Percentiles rank a stretch among this genome's conserved stretches.
phyloP scores from a whole-genome alignment of 2,329 filamentous ascomycete species.

The Verruconis gallopava region DNA sequence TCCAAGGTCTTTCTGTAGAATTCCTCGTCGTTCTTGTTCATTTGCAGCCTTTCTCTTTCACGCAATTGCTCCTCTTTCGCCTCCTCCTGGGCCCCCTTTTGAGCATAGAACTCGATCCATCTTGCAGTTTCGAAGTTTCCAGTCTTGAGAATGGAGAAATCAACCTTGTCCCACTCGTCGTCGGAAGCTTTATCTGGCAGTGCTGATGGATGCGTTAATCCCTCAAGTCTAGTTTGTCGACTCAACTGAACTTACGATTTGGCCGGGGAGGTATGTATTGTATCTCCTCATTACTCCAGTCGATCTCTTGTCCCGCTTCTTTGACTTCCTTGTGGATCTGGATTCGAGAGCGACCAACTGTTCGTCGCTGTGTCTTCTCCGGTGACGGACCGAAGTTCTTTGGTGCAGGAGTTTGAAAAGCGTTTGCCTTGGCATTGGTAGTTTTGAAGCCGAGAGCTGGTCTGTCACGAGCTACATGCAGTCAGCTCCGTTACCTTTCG shows the following conservation, averaged over 20 bases:
- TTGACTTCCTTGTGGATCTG: conserved; percentile 35
- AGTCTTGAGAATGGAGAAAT: not conserved
- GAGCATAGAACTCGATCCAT: not conserved
- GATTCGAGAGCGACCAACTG: conserved; percentile 26
- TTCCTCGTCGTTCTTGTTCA: not conserved
- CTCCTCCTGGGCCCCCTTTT: conserved; percentile 1
- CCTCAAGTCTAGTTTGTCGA: too few relatives aligned
- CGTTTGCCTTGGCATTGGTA: conserved; percentile 76
- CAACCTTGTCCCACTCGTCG: conserved; percentile 15
- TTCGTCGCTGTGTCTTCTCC: conserved; percentile 36
- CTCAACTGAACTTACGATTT: conserved; percentile 36
- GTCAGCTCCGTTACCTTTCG: too few relatives aligned
- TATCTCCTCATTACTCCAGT: conserved; percentile 45
- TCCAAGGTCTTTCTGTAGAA: conserved; percentile 1
- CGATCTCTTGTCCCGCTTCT: conserved; percentile 43
- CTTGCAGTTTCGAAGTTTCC: not conserved
- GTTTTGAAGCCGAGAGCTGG: conserved; percentile 89
- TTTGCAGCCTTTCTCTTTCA: not conserved
- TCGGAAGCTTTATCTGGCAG: conserved; percentile 19
- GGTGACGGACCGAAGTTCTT: conserved; percentile 24
- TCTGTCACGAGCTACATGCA: conserved; percentile 52
- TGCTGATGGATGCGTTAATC: conserved; percentile 12
- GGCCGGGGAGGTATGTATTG: conserved; percentile 79
- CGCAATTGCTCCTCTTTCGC: not conserved
- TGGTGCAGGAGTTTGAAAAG: conserved; percentile 52